phyloP scores from a whole-genome alignment of 176 grass and related monocot species.

The Ananas comosus region DNA sequence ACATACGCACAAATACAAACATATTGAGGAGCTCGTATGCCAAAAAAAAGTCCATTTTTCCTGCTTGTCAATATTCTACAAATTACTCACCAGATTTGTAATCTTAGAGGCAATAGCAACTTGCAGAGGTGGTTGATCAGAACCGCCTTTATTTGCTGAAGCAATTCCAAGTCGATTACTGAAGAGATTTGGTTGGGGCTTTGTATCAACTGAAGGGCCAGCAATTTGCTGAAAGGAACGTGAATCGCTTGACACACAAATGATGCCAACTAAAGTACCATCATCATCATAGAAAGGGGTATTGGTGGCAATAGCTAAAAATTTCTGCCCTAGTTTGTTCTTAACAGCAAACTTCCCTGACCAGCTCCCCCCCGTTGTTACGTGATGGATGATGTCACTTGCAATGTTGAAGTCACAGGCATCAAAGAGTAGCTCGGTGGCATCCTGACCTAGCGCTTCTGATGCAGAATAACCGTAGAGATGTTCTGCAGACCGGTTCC shows the following conservation, averaged over 20 bases:
- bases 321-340: conserved; percentile 52
- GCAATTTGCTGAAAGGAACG: conserved; percentile 45
- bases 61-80: too few species aligned
- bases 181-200: conserved; percentile 15
- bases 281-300: conserved; percentile 94
- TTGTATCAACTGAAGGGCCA: conserved; percentile 41
- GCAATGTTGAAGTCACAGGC: conserved; percentile 34
- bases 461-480: conserved; percentile 77
- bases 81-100: conserved; percentile 73
- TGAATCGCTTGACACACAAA: conserved; percentile 74
- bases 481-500: conserved; percentile 78
- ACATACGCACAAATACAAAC: too few species aligned
- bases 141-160: conserved; percentile 17
- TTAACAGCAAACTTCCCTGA: conserved; percentile 82
- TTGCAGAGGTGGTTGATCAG: conserved; percentile 54
- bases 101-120: conserved; percentile 78
- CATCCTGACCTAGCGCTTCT: conserved; percentile 82
- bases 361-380: conserved; percentile 77
- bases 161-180: too few species aligned
- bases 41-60: too few species aligned
- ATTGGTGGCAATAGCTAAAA: conserved; percentile 66
- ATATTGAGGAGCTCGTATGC: too few species aligned
- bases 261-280: conserved; percentile 72
- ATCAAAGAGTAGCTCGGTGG: conserved; percentile 57
- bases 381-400: conserved; percentile 45